Conservation (phyloP, 1,284 basidiomycete genomes). For the Pterula multifida region DNA sequence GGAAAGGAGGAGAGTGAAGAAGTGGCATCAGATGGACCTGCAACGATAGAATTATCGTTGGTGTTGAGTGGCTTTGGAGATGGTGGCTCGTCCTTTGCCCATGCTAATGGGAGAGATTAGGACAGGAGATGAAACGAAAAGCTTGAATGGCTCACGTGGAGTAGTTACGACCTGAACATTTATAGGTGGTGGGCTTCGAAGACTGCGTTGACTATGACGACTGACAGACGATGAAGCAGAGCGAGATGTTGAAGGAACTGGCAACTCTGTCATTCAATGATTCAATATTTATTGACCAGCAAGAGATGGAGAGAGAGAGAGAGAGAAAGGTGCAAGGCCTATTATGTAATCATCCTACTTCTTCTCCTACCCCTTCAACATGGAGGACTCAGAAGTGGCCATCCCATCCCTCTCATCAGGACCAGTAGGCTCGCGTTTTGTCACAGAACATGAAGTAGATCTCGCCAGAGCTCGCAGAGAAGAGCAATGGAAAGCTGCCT, state of each 20-base stretch:
- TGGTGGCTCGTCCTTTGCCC: constrained; percentile 72
- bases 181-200: constrained; percentile 1
- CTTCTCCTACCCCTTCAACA: constrained; percentile 3
- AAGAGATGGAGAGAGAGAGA: background rate
- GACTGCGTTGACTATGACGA: background rate
- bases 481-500: constrained; percentile 88
- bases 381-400: constrained; percentile 29
- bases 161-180: constrained; percentile 48
- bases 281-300: too few species aligned
- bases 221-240: background rate
- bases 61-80: constrained; percentile 42
- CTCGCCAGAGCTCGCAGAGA: constrained; percentile 65
- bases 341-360: background rate
- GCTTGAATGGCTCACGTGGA: constrained; percentile 43
- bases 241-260: background rate
- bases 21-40: constrained; percentile 35
- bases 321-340: background rate
- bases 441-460: constrained; percentile 73
- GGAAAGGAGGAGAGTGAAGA: constrained; percentile 32
- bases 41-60: constrained; percentile 9
- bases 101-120: constrained; percentile 33
- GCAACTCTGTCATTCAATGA: background rate
- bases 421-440: constrained; percentile 64
- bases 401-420: constrained; percentile 57
- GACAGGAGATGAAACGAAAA: constrained; percentile 11